These are phyloP conservation scores for Globisporangium mamillatum DNA, from an alignment of 352 stramenopile species.

Conservation along the genomic window DNA sequence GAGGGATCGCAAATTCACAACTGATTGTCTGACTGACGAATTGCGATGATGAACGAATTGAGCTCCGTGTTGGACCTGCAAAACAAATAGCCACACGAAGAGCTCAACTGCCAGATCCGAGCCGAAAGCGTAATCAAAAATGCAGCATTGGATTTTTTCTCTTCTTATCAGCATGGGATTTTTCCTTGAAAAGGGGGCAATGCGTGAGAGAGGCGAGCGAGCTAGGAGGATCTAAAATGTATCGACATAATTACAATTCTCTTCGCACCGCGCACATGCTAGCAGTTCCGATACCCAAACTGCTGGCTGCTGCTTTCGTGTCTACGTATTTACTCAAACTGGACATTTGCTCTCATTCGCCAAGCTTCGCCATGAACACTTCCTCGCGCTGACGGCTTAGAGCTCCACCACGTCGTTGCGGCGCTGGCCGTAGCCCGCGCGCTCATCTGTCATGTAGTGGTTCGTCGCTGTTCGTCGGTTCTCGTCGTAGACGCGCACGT, in stretches of 20 bases:
- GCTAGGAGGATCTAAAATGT: conserved; percentile 11
- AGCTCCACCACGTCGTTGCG: conserved; percentile 66
- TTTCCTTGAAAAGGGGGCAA: neutral
- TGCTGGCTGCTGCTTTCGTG: neutral
- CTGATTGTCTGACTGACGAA: neutral
- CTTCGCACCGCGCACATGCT: neutral
- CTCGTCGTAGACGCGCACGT: conserved; percentile 38
- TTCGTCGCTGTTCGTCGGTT: conserved; percentile 38
- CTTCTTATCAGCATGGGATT: neutral
- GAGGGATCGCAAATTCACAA: neutral
- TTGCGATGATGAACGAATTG: no score
- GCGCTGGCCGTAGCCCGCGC: conserved; percentile 36
- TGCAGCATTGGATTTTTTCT: conserved; percentile 7
- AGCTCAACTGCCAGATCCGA: conserved; percentile 7
- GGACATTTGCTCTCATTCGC: neutral
- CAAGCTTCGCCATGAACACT: neutral
- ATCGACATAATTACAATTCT: conserved; percentile 17
- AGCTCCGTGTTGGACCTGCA: neutral
- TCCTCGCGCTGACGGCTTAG: conserved; percentile 17
- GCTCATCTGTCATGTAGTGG: conserved; percentile 51
- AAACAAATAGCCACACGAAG: neutral
- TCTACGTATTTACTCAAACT: conserved; percentile 1
- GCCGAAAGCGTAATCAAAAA: conserved; percentile 9
- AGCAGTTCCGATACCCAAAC: neutral
- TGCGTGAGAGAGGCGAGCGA: neutral